These are phyloP conservation scores for Coniochaeta prunicola DNA, from an alignment of 2,329 filamentous ascomycete species.

Conservation along the genomic window DNA sequence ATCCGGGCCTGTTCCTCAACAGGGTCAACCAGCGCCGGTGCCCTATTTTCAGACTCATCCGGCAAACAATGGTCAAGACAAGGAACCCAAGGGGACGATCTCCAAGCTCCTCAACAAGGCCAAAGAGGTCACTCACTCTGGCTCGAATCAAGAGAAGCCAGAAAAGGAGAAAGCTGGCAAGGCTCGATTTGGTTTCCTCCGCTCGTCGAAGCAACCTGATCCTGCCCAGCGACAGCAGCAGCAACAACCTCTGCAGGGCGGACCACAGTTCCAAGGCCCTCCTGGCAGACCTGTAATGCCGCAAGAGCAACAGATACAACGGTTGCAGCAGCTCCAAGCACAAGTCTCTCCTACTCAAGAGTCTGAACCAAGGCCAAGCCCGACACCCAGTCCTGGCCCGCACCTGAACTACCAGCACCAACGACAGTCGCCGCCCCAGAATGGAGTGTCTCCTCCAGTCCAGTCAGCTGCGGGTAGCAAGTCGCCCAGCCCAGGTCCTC, in stretches of 20 bases:
- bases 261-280: conserved; percentile 6
- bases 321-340: conserved; percentile 5
- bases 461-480: conserved; percentile 2
- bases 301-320: conserved; percentile 5
- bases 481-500: neutral
- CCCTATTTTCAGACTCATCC: neutral
- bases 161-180: conserved; percentile 13
- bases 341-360: conserved; percentile 4
- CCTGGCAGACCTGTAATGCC: neutral
- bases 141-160: conserved; percentile 9
- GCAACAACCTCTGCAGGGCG: conserved; percentile 1
- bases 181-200: conserved; percentile 15
- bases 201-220: conserved; percentile 9
- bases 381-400: conserved; percentile 3
- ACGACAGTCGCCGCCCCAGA: conserved; percentile 9
- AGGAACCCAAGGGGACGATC: conserved; percentile 18
- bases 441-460: conserved; percentile 2
- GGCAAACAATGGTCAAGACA: conserved; percentile 6
- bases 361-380: conserved; percentile 3
- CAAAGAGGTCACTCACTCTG: conserved; percentile 7
- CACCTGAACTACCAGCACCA: conserved; percentile 12
- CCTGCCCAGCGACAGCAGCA: conserved; percentile 5
- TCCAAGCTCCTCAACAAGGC: conserved; percentile 16
- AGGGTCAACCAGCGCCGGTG: neutral
- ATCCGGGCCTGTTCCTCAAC: neutral